Base-by-base conservation (phyloP, 495 filamentous ascomycete genomes). In the Chaetomium fimeti region DNA sequence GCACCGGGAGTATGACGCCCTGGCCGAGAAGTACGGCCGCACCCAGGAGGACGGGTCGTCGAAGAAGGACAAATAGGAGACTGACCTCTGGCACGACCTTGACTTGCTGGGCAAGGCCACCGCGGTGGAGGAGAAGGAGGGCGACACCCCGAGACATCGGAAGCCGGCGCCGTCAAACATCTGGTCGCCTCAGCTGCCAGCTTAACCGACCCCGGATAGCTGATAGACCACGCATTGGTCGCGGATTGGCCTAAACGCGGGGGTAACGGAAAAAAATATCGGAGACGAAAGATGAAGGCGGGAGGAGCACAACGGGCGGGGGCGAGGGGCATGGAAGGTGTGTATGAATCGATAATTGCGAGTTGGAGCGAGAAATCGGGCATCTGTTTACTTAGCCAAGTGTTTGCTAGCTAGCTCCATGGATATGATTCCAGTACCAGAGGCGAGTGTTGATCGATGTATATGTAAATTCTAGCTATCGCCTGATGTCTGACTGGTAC, bases 1-100 rank as follows among this genome's bases (percentile, higher is more conserved):
- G 32, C 83, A 80, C 66, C 78, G 83, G 62, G 92, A 96, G 81
- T 98, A 98, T 77, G 83, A 89, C 72, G 83, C 84, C 53, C 81
- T 98, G 60, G 87, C 91, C 61, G 91, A 98, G 72, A 84, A 91
- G 78, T 87, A 92, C 68, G 79, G 84, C 62, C 77, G 79, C 63
- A 78, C 81, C 47, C 77, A 81, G 68, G 77, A 83, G 67, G 65
- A 74, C 57, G 79, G 80, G 5, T 81, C 84, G 24, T 79, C 85
- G 45, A 89, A 87, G 82, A 93, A 93, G 82, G 82, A 86, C 67
- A 80, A 84, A 75, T 92, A 87, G 66, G 63, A 64, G 24, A 51
- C 8, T 52, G 22, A 13, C 53, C 53, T 63, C 52, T 60, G 58
- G 51, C 53, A 68, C n/a, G 67, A 56, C 3, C 38, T 63, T 18